Evolutionary conservation across 2,329 filamentous ascomycete genomes (phyloP), one percentile per base, ranked within the genome.

Genomic region (Pseudogymnoascus sp.): DNA sequence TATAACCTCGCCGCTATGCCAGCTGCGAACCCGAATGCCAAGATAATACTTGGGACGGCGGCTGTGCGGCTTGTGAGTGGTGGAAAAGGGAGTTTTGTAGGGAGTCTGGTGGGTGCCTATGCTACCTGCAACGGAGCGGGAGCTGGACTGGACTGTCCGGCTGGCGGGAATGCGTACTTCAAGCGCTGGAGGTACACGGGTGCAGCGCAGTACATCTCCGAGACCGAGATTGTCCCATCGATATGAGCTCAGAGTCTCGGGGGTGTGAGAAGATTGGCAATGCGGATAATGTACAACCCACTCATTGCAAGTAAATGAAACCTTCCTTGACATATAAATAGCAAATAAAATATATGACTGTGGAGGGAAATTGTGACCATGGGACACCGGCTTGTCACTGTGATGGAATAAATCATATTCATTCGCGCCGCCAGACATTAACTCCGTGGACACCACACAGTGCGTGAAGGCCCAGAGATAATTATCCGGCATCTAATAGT

Each of bases 51-150:
- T 10, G 39, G 38, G 19, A 61, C 60, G 39, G 60, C 41, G 3
- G 19, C 60, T 35, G 23, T 39, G 1, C 39, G n/a, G 26, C 60
- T 61, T 58, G 39, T 61, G 4, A 61, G 60, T 35, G 60, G 60
- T 35, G 60, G 45, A 35, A 33, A 66, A 2, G 74, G 74, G 1
- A 69, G 68, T 6, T 75, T 73, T 61, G 69, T 72, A 0, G 74
- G 74, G 0, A 72, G 69, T 16, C 64, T 75, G 11, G 59, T 76
- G 0, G 74, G 74, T 1, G 69, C 68, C 2, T 76, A 74, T 61
- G 74, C 72, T 10, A 76, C 74, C 6, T 75, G 74, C 61, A 76
- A 75, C 52, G 74, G 74, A 1, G 71, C 68, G 2, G 73, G 72
- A 0, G 59, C 49, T 14, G 70, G 71, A 0, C 21, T 66, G 11